Base-by-base conservation (phyloP, 2,329 filamentous ascomycete genomes). In the Dactylellina leptospora region DNA sequence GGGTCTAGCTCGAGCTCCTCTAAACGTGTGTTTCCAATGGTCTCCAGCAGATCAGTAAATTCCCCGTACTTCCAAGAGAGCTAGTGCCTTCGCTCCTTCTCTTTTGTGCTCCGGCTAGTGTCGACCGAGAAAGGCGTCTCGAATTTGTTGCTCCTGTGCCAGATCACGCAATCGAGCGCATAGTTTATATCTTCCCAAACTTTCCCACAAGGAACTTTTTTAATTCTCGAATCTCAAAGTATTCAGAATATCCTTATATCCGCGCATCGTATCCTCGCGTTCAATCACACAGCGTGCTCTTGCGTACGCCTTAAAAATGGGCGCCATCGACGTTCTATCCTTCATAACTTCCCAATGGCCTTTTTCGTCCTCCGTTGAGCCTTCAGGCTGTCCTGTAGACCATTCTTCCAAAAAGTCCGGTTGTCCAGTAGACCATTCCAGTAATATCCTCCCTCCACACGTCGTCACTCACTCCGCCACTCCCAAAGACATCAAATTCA, bases 131-230 rank as follows among this genome's bases (percentile, higher is more conserved):
- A 40, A 38, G 20, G 18, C 13, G 10, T 28, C 45, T 63, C 50
- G 38, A 48, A 28, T 51, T 28, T 16, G 13, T 36, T 64, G 28
- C 28, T 36, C 9, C 50, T 53, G 53, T 66, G 33, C n/a, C 44
- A 42, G 51, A 66, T 58, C 61, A 66, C 61, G 51, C 61, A 51
- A 66, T 66, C 51, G 51, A 58, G 44, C 61, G 28, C 8, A 40
- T 55, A 42, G 30, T 42, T 55, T 55, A 42, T 42, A 55, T 40
- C 28, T 33, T 51, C 36, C 47, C 56, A 30, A 53, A 63, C 3
- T 50, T 28, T 51, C n/a, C 30, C 28, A 47, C 23, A 30, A 30
- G 11, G 30, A 33, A 23, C 20, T 45, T 53, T 53, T 53, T 36
- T 28, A 28, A 23, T 13, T 48, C 27, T 48, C n/a, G n/a, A 16